phyloP scores from a whole-genome alignment of 2,329 filamentous ascomycete genomes.

The Corinectria fuckeliana region DNA sequence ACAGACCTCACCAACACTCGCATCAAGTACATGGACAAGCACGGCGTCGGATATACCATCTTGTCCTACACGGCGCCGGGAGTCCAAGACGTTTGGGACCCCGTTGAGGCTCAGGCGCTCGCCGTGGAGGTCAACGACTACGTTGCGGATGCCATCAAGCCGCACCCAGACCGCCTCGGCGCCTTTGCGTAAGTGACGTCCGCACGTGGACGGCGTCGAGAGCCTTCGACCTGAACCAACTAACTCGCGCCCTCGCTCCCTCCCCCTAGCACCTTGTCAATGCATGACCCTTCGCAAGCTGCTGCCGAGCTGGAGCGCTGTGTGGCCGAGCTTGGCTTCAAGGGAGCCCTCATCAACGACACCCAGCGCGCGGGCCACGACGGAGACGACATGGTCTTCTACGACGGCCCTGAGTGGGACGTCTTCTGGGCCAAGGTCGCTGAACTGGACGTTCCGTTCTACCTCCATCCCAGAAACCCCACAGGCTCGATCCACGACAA shows the following conservation, averaged over 20 bases:
- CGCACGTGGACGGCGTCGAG: background rate
- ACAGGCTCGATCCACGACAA: conserved; percentile 63
- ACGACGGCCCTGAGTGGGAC: conserved; percentile 66
- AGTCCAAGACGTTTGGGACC: conserved; percentile 53
- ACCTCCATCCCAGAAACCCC: conserved; percentile 67
- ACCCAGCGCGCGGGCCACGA: conserved; percentile 64
- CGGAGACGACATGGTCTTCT: conserved; percentile 68
- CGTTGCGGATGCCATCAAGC: conserved; percentile 46
- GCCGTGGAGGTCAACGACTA: conserved; percentile 53
- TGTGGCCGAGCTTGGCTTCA: conserved; percentile 65
- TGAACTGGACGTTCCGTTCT: conserved; percentile 69
- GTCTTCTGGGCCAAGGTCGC: conserved; percentile 65
- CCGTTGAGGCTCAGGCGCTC: conserved; percentile 48
- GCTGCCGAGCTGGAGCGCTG: conserved; percentile 58
- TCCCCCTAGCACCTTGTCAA: conserved; percentile 49
- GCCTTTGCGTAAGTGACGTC: conserved; percentile 50
- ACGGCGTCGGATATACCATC: conserved; percentile 57
- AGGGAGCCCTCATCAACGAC: conserved; percentile 67
- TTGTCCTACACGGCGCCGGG: conserved; percentile 57
- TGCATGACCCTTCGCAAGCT: conserved; percentile 60
- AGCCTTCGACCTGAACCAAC: background rate
- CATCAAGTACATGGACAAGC: conserved; percentile 51
- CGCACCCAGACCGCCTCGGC: conserved; percentile 50
- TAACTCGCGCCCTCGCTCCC: background rate
- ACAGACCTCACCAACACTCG: conserved; percentile 49